Conservation (phyloP, 164 flowering plant species). For the Berberis vulgaris region DNA sequence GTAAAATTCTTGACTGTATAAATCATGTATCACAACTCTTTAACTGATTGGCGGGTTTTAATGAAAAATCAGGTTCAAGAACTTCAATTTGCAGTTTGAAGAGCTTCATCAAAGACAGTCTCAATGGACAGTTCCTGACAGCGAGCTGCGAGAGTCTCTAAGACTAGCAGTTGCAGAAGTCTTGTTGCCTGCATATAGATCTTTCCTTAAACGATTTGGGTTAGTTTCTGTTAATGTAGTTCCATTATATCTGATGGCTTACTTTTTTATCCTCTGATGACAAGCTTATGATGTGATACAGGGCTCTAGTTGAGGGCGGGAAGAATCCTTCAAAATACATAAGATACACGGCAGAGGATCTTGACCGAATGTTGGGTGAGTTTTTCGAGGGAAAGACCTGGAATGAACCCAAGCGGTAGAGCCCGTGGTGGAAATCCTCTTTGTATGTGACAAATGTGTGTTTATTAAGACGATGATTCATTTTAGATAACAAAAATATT, state of each 20-base stretch:
- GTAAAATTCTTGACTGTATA: no score
- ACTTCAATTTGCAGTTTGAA: no score
- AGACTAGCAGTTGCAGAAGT: slow-evolving; percentile 97
- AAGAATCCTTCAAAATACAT: slow-evolving; percentile 84
- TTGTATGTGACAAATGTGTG: no score
- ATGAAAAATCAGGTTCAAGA: slow-evolving; percentile 9
- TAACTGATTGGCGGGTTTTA: no score
- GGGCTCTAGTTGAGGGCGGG: slow-evolving; percentile 73
- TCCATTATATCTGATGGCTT: neutral
- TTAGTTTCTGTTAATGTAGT: neutral
- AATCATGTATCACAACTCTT: no score
- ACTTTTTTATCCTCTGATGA: neutral
- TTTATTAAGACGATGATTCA: no score
- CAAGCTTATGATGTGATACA: slow-evolving; percentile 17
- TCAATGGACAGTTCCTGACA: no score
- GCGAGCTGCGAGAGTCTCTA: slow-evolving; percentile 69
- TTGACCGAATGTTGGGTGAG: slow-evolving; percentile 80
- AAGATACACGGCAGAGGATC: slow-evolving; percentile 65
- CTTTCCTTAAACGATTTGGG: slow-evolving; percentile 75
- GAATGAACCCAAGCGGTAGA: slow-evolving; percentile 57
- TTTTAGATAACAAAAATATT: no score
- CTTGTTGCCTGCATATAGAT: slow-evolving; percentile 86
- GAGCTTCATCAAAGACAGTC: no score
- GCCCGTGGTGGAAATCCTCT: no score
- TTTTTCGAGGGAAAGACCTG: slow-evolving; percentile 86